Base-by-base conservation (phyloP, 1,139 yeast species). In the Zygoascus sp. region DNA sequence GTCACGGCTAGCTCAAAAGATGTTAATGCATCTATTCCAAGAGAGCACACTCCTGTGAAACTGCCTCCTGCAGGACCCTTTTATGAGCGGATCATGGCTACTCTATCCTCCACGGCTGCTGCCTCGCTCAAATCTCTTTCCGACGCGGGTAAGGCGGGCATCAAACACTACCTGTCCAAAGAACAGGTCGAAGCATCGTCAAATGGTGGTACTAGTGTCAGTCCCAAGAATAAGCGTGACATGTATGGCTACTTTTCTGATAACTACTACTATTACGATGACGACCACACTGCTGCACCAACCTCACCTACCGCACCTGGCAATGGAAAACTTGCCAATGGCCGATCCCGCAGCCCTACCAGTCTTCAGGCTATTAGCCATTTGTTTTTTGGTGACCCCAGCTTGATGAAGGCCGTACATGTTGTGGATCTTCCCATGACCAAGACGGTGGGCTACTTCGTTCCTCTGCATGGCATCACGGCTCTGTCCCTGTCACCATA, bases 381-480 rank as follows among this genome's bases (percentile, higher is more conserved):
- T 11, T 40, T 59, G 23, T 51, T 57, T 27, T 48, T 48, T 23
- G 46, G 48, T 11, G 49, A 51, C n/a, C 39, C 50, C 27, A 42
- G 47, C 16, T 32, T 48, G n/a, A 21, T 23, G 46, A 44, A 23
- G 39, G 40, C 51, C 8, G 48, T 61, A 7, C 60, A 72, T 49
- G 62, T 79, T 11, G 56, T 79, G 32, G 83, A 80, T 53, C 61
- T 81, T 38, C 56, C 65, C 4, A 70, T 72, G 23, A 75, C 71
- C 47, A 64, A 64, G 46, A 66, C 70, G 1, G 56, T 81, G 53
- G 76, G 78, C n/a, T 64, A 72, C 11, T 80, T 82, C 58, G 72
- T 74, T 35, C 76, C 87, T 43, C 72, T 83, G 0, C 80, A 79
- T 20, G 88, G 87, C 0, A 72, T 82, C 15, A 80, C 88, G 0